These are phyloP conservation scores for Antitrichia curtipendula DNA, from an alignment of 225 moss, liverwort and hornwort genomes.

Conservation along the genomic window DNA sequence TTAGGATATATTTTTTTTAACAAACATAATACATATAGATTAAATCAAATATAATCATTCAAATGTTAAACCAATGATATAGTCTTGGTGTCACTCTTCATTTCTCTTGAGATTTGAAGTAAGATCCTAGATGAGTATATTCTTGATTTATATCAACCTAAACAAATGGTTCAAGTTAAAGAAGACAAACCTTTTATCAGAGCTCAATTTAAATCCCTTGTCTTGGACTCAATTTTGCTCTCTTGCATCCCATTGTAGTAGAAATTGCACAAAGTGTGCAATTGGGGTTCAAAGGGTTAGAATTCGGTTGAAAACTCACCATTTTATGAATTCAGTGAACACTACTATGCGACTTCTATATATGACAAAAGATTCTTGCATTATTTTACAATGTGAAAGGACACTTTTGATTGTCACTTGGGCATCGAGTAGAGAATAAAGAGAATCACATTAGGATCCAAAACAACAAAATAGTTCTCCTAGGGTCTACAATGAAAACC, in stretches of 20 bases:
- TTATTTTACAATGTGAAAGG: background rate
- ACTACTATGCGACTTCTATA: background rate
- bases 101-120: background rate
- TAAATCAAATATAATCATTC: background rate
- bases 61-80: background rate
- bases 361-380: background rate
- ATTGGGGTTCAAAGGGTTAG: background rate
- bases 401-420: background rate
- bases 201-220: no score
- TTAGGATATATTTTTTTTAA: background rate
- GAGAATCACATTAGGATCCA: background rate
- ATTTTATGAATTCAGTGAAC: background rate
- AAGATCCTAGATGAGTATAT: fast-evolving
- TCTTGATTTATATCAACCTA: background rate
- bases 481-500: background rate
- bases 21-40: background rate
- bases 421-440: fast-evolving
- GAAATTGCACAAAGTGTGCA: no score
- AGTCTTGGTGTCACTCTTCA: background rate
- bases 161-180: background rate
- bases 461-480: background rate
- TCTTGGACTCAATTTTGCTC: no score
- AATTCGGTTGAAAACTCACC: background rate
- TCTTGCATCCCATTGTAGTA: no score
- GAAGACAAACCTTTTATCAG: background rate